Base-by-base conservation (phyloP, 805 yeast genomes). In the Pichia cabralensis region DNA sequence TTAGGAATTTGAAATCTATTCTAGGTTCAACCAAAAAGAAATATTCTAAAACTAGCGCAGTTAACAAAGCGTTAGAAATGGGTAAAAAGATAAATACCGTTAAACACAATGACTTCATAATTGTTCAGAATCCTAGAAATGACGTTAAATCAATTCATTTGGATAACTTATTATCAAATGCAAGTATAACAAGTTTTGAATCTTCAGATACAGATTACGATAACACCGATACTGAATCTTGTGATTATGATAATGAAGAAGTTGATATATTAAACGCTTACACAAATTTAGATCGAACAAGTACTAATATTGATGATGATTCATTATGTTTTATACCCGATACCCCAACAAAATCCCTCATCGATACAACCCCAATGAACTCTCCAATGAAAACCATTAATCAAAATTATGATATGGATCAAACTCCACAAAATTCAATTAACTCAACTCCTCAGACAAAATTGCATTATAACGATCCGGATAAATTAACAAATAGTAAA, bases 1-100 rank as follows among this genome's bases (percentile, higher is more conserved):
- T 56, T 36, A 48, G 50, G 28, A 57, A 58, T 19, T 37, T 58
- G 24, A 48, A 50, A 28, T 52, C 55, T 1, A 38, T 54, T 24
- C 28, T 55, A 23, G 35, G 29, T 18, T 26, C 26, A 13, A 34
- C 46, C 33, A 37, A 38, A 8, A 42, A 40, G 26, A 35, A 36
- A 17, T 28, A 36, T 7, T 35, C 42, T 7, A 30, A 24, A 14
- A 44, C 44, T n/a, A 31, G 45, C 3, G 52, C 48, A 8, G 43
- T 41, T 3, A 41, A 43, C 5, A 33, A 45, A 6, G 58, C 53
- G 0, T 37, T 41, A 10, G 52, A 52, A 17, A 30, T 47, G 30
- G 58, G 52, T 1, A 46, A 52, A 9, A 43, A 32, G 2, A 42
- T 53, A 8, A 41, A 38, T 17, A 32, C 40, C 1, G 56, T 51